Evolutionary conservation across 352 stramenopile species (phyloP).

Genomic region (Phytophthora sp.): DNA sequence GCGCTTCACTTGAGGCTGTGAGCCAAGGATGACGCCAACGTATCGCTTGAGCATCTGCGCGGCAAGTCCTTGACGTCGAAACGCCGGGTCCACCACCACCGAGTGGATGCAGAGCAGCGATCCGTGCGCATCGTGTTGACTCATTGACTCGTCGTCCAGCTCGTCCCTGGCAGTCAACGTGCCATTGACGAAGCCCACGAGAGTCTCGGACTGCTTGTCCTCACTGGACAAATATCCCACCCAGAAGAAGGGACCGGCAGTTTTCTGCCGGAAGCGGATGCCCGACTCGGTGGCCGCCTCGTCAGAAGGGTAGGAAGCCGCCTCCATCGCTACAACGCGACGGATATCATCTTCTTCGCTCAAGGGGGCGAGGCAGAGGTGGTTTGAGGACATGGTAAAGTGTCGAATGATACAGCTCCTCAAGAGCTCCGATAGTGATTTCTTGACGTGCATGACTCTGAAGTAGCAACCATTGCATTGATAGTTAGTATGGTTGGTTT

Average conservation of each 20-base stretch:
- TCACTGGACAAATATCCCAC: slow-evolving; percentile 34
- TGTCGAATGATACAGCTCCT: slow-evolving; percentile 22
- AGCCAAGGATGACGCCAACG: slow-evolving; percentile 48
- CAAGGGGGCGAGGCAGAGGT: slow-evolving; percentile 27
- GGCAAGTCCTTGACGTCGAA: slow-evolving; percentile 74
- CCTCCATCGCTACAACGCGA: slow-evolving; percentile 56
- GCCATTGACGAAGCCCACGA: slow-evolving; percentile 92
- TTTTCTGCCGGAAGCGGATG: slow-evolving; percentile 87
- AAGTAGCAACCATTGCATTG: slow-evolving; percentile 13
- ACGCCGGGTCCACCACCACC: slow-evolving; percentile 75
- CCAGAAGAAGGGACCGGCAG: slow-evolving; percentile 79
- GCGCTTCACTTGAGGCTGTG: slow-evolving; percentile 59
- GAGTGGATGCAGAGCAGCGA: slow-evolving; percentile 90
- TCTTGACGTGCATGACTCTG: not conserved
- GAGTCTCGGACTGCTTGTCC: slow-evolving; percentile 14
- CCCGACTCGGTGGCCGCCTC: slow-evolving; percentile 82
- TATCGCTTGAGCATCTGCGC: slow-evolving; percentile 87
- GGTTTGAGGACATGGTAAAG: slow-evolving; percentile 13
- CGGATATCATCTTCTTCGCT: slow-evolving; percentile 42
- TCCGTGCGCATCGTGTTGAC: slow-evolving; percentile 74
- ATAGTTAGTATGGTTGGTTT: too few relatives aligned
- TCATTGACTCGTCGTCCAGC: slow-evolving; percentile 80
- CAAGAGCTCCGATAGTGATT: slow-evolving; percentile 6
- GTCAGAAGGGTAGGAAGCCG: slow-evolving; percentile 80
- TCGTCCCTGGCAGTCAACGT: slow-evolving; percentile 65